Evolutionary conservation across 1,284 basidiomycete genomes (phyloP), one percentile per base, ranked within the genome.

Genomic region (Tilletia caries): DNA sequence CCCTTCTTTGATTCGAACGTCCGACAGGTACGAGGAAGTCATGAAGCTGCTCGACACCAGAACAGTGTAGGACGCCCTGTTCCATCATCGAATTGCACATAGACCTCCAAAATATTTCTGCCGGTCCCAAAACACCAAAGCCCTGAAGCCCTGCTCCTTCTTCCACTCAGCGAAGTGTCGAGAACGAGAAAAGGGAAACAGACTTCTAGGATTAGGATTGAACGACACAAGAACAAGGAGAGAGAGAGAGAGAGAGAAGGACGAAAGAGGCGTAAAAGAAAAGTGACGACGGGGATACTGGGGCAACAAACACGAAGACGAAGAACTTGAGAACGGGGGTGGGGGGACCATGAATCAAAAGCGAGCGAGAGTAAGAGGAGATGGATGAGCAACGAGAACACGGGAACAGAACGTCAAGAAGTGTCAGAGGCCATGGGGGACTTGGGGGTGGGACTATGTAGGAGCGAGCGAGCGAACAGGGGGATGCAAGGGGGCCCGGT

Each of bases 21-120:
- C 48, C 10, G 20, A 23, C 58, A 29, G 46, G n/a, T 76, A 76
- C 69, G 75, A 76, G 46, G 73, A 76, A 37, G 74, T 76, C 62
- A 76, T 76, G 75, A 76, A 71, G 68, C 50, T 76, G 1, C 71
- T 76, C 25, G 70, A 71, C 64, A 68, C 73, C 12, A 73, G 72
- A 46, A 76, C 75, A 29, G 71, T 74, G 68, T 76, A 74, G 48
- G 33, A 32, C 54, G 54, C 27, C 15, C 37, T 41, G 37, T 41
- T 41, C 41, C 41, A 8, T 44, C 18, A 18, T 10, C 18, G 37
- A 41, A 41, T 10, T 41, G 10, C 37, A 41, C 37, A 41, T 41
- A 41, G 10, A 41, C 37, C n/a, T n/a, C n/a, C n/a, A n/a, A n/a
- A n/a, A n/a, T n/a, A n/a, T n/a, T n/a, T n/a, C n/a, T n/a, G n/a